These are phyloP conservation scores for Toxoplasma gondii DNA, from an alignment of 169 alveolate species.

Conservation along the genomic window DNA sequence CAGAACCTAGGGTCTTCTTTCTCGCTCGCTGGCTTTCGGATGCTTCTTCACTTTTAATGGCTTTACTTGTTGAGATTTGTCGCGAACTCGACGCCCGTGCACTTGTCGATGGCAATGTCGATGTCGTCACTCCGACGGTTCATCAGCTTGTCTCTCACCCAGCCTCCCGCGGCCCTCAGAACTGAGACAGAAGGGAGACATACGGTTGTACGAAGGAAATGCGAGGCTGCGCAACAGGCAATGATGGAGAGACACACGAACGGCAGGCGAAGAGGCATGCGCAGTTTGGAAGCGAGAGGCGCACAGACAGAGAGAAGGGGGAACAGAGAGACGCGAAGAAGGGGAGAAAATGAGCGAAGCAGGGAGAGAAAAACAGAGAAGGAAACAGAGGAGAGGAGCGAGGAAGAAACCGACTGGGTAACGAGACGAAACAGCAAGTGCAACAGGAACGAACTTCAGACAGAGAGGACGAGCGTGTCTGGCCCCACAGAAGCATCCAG, in stretches of 20 bases:
- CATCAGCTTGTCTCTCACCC: conserved; percentile 98
- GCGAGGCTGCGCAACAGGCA: background rate
- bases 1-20: background rate
- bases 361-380: background rate
- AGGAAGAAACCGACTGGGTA: no score
- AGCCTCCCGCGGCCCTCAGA: conserved; percentile 95
- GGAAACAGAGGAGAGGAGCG: no score
- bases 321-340: background rate
- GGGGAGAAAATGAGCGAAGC: background rate
- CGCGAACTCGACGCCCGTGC: conserved; percentile 93
- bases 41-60: background rate
- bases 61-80: conserved; percentile 70
- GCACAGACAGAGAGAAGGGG: background rate
- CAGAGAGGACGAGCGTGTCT: no score
- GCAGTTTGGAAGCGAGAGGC: background rate
- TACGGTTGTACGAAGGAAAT: background rate
- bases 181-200: background rate
- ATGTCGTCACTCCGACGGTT: conserved; percentile 86
- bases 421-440: no score
- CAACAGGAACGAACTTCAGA: no score
- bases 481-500: no score
- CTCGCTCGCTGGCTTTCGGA: background rate
- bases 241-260: background rate
- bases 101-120: conserved; percentile 97
- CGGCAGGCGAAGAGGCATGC: background rate